Evolutionary conservation across 768 basidiomycete genomes (phyloP).

Genomic region (Clitopilus passeckerianus): DNA sequence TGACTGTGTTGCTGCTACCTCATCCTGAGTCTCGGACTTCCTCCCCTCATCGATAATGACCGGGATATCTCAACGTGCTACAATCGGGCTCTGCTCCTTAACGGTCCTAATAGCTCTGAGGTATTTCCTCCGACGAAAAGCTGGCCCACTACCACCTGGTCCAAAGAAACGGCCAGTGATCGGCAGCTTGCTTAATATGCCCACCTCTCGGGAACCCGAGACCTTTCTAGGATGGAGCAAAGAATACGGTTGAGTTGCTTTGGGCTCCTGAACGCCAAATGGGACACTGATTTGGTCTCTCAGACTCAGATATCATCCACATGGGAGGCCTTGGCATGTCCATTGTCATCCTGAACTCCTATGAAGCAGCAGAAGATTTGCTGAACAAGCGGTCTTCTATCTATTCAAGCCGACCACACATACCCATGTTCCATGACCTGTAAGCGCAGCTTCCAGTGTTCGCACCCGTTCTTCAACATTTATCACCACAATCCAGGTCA

Average conservation of each 20-base stretch:
- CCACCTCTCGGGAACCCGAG: not conserved
- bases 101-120: not conserved
- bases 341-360: not conserved
- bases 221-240: not conserved
- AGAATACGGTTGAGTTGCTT: not conserved
- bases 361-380: slow-evolving; percentile 1
- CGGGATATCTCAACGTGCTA: not conserved
- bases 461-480: not conserved
- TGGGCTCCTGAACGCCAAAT: not conserved
- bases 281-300: not conserved
- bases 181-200: not conserved
- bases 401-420: not conserved
- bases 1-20: no score
- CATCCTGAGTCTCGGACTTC: not conserved
- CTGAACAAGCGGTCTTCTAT: not conserved
- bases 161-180: not conserved
- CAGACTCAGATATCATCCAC: not conserved
- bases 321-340: not conserved
- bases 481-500: slow-evolving; percentile 7
- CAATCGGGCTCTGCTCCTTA: not conserved
- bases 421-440: slow-evolving; percentile 3
- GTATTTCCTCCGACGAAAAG: not conserved
- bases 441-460: not conserved
- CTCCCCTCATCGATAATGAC: not conserved
- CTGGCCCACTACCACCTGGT: not conserved